Base-by-base conservation (phyloP, 345 rosid genomes). In the Xanthoceras sorbifolium region DNA sequence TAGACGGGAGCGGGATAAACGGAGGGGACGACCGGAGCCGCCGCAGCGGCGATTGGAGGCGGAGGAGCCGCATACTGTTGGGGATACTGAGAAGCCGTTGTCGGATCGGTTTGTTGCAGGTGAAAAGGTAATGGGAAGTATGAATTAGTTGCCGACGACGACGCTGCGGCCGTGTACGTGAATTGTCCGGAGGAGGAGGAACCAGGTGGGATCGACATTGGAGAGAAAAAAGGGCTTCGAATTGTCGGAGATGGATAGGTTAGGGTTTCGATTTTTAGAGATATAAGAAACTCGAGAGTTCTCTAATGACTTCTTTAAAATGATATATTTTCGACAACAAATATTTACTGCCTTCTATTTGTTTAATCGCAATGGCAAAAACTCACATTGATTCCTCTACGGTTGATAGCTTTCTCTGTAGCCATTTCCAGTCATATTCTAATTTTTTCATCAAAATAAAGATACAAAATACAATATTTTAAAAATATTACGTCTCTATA, bases 1-100 rank as follows among this genome's bases (percentile, higher is more conserved):
- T 94, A 92, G 15, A 87, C 85, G 5, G 90, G 82, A 72, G 87
- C 87, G 1, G 87, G 80, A 69, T 84, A 86, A 2, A 82, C 84
- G 4, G 94, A 78, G 14, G 90, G 84, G 34, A 84, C 81, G 18
- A 84, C 80, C 52, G 90, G 81, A 5, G 88, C 84, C 1, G 61
- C 46, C 46, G 46, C 12, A 3, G 46, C 12, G 15, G 46, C 15
- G 46, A 42, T 42, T 10, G 46, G 46, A 0, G 89, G 78, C 23
- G 89, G 76, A 17, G 85, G 74, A 25, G 82, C 80, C 1, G 57
- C 85, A 67, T 84, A 87, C 1, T 78, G 83, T 52, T 79, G 87
- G 52, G 67, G 81, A 67, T 32, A 11, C 34, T 64, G 67, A 4
- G 77, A n/a, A 55, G 57, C 59, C 17, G 69, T 23, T 69, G 73